Base-by-base conservation (phyloP, 2,329 filamentous ascomycete species). In the Grosmannia penicillata region DNA sequence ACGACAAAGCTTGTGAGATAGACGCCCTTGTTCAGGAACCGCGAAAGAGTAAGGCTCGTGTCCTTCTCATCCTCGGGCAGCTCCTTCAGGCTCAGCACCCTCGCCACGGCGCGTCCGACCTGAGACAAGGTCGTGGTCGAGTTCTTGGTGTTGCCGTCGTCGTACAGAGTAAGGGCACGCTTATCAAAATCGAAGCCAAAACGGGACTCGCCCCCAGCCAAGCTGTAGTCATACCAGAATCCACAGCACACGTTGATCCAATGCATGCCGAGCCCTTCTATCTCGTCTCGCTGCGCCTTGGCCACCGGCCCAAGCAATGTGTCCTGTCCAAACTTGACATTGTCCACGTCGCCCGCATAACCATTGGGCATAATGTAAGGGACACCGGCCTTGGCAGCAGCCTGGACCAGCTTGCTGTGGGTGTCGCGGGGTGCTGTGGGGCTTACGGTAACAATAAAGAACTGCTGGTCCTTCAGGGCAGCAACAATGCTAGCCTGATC, bases 71-170 rank as follows among this genome's bases (percentile, higher is more conserved):
- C 55, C 2, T 65, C 56, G 0, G 67, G 64, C 17, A 55, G 46
- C 47, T 61, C 43, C 33, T 58, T 48, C 2, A 74, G 50, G 11
- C 52, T 63, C 8, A 73, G 49, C 0, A 72, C 54, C 17, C 46
- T 56, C 3, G 71, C 69, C 11, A 74, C 61, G 1, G 68, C 72
- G 36, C 68, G 48, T 28, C 70, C 62, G 46, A 65, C 56, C 55
- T 79, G 73, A 10, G 58, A 47, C 63, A 68, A 74, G 0, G 77
- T 79, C 3, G 65, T 67, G 0, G 58, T 66, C 40, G 66, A 71
- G 47, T 77, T 69, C 39, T 56, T 63, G 6, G 60, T 65, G 14
- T 62, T 63, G 0, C 77, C 77, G 21, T 71, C 65, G 43, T 76
- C 72, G 38, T 62, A 72, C 36, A 70, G 49, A 0, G 60, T 65